A percentile compares a stretch with the other conserved stretches of the same genome.
Conservation (phyloP, 2,329 filamentous ascomycete genomes). For the Nemania bipapillata region DNA sequence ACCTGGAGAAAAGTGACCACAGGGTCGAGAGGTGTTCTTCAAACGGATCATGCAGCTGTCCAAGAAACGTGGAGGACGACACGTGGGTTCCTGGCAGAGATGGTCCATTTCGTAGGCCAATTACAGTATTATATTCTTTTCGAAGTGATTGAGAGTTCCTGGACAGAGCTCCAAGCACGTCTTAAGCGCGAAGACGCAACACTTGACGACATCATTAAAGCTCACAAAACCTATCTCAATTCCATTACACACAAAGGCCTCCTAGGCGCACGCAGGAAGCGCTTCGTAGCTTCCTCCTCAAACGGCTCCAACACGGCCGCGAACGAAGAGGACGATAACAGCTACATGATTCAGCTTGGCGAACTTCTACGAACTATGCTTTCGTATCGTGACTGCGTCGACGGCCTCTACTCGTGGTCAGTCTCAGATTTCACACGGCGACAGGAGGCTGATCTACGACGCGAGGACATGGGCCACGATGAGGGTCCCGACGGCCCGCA, state of each 20-base stretch:
- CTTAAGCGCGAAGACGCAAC: slow-evolving; percentile 88
- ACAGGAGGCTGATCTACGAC: slow-evolving; percentile 79
- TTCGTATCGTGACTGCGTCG: slow-evolving; percentile 89
- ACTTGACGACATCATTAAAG: slow-evolving; percentile 91
- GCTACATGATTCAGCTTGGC: slow-evolving; percentile 89
- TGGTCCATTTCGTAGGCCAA: slow-evolving; percentile 98
- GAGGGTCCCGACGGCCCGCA: slow-evolving; percentile 67
- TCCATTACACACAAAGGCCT: slow-evolving; percentile 96
- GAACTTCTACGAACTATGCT: slow-evolving; percentile 95
- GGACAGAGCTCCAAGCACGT: slow-evolving; percentile 86
- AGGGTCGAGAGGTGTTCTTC: slow-evolving; percentile 88
- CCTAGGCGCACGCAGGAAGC: slow-evolving; percentile 74
- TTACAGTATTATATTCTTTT: slow-evolving; percentile 99
- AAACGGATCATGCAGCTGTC: slow-evolving; percentile 74
- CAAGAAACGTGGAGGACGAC: slow-evolving; percentile 88
- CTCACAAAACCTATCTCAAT: slow-evolving; percentile 89
- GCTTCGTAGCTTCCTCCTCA: slow-evolving; percentile 57
- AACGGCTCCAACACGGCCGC: slow-evolving; percentile 52
- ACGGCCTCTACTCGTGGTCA: slow-evolving; percentile 92
- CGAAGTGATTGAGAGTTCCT: slow-evolving; percentile 96
- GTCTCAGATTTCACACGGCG: slow-evolving; percentile 91
- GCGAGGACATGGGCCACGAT: slow-evolving; percentile 42
- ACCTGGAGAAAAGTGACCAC: slow-evolving; percentile 98
- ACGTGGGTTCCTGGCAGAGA: slow-evolving; percentile 88
- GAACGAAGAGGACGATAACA: slow-evolving; percentile 73